Base-by-base conservation (phyloP, 1,139 yeast species). In the Magnusiomyces suaveolens region DNA sequence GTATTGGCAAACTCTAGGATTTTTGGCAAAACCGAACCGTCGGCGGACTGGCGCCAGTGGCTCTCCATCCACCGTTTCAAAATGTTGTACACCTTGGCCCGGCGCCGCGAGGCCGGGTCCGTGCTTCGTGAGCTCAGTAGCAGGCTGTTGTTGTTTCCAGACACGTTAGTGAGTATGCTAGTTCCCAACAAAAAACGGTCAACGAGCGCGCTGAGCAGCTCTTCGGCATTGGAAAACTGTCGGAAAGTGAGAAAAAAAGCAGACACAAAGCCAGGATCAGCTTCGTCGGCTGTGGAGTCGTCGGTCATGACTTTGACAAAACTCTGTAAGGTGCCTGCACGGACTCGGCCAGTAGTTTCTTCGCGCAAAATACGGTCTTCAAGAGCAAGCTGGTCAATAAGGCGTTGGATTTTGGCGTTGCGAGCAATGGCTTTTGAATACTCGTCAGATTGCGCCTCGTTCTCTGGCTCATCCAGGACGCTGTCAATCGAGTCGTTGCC, bases 11-110 rank as follows among this genome's bases (percentile, higher is more conserved):
- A 84, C 64, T 84, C 84, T 44, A 86, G 75, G 63, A 88, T 71
- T 0, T 88, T 82, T 12, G 94, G 81, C 50, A 89, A 69, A 36
- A 82, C 73, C 25, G 70, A 72, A 58, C 77, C 79, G 65, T 88
- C 96, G 16, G 72, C 63, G 38, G 78, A 75, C 54, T 76, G 79
- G 61, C 81, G 79, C 96, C 96, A 90, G 66, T 84, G 88, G 53
- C 92, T 83, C 68, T 87, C 95, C 69, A 89, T 71, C 97, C 97
- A 90, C 52, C 82, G 72, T 64, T 81, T 85, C 63, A 88, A 81
- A 68, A 85, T 74, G 61, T 78, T 80, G 60, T 83, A 81, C 46
- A 87, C 81, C 54, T 84, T 71, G 57, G 82, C 78, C 63, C 95
- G 74, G 20, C 44, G 25, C 3, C 44, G 23, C 2, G 25, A 41